Base-by-base conservation (phyloP, 345 rosid species). In the Angophora floribunda region DNA sequence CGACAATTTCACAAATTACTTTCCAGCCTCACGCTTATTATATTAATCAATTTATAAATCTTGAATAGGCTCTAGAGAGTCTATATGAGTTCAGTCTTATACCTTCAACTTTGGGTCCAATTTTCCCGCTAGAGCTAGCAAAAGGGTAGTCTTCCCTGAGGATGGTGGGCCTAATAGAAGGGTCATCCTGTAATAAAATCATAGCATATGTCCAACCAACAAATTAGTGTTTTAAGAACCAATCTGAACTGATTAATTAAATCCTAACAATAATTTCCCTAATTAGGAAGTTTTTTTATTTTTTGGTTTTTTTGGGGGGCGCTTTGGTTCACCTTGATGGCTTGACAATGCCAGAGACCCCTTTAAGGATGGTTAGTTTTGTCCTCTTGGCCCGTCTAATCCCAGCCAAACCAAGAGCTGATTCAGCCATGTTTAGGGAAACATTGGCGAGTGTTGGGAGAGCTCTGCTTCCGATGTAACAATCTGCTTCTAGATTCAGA, bases 131-230 rank as follows among this genome's bases (percentile, higher is more conserved):
- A 96, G 86, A 80, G 98, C 98, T 70, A 96, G 85, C 85, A 97
- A 89, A 87, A 97, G 93, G 14, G 96, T 96, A 14, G 98, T 95
- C 92, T 97, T 97, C 12, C 99, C 98, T 1, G 97, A 95, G 45
- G 99, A 95, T 26, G 99, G 99, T 15, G 99, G 99, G 4, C 98
- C 99, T 44, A 96, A 86, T 75, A 96, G 90, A 5, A 97, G 93
- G 11, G 93, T 87, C 98, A 96, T 94, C 90, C 98, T 96, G 52
- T 28, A 47, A 87, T 3, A 24, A 21, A 59, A 50, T 78, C 32
- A 55, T n/a, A 9, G 19, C 13, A 75, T 36, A 41, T 75, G 49
- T 75, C 44, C 22, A 32, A 75, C 8, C 82, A 36, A 75, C 7
- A 75, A 41, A 44, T 75, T 44, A 6, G 8, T 36, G 49, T 75